Evolutionary conservation across 2,329 filamentous ascomycete species (phyloP).

Genomic region (Coleophoma cylindrospora): DNA sequence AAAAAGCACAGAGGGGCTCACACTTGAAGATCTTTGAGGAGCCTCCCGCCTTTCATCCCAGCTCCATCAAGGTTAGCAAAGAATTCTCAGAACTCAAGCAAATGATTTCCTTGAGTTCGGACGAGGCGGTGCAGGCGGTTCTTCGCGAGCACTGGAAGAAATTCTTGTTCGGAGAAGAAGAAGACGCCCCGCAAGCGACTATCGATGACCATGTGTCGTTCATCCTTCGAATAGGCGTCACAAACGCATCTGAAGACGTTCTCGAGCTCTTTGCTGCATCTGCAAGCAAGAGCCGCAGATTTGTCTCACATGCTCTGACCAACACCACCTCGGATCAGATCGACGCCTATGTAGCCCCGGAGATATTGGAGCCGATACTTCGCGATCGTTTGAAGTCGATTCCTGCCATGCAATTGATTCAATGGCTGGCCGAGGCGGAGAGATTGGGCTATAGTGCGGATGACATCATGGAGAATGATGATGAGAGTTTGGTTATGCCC

Average conservation of each 20-base stretch:
- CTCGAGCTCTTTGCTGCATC: conserved; percentile 11
- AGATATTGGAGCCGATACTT: conserved; percentile 14
- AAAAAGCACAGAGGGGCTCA: neutral
- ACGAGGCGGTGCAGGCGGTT: conserved; percentile 15
- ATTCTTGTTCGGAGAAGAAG: conserved; percentile 13
- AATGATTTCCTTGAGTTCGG: conserved; percentile 12
- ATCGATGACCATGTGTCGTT: conserved; percentile 18
- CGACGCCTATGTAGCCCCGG: conserved; percentile 7
- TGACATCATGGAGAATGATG: conserved; percentile 19
- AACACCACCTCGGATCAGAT: conserved; percentile 8
- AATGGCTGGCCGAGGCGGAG: conserved; percentile 17
- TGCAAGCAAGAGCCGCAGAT: conserved; percentile 6
- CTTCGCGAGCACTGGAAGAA: conserved; percentile 13
- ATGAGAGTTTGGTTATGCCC: conserved; percentile 15
- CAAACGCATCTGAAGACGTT: conserved; percentile 15
- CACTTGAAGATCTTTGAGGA: neutral
- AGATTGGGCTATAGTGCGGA: conserved; percentile 21
- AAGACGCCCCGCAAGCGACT: neutral
- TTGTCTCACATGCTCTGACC: conserved; percentile 13
- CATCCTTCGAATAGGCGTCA: conserved; percentile 19
- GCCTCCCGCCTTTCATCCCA: neutral
- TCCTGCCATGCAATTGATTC: conserved; percentile 15
- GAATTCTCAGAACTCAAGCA: conserved; percentile 15
- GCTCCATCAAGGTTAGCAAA: conserved; percentile 2
- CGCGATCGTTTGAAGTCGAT: conserved; percentile 13